phyloP scores from a whole-genome alignment of 2,329 filamentous ascomycete genomes.

The Pseudocercospora fuligena region DNA sequence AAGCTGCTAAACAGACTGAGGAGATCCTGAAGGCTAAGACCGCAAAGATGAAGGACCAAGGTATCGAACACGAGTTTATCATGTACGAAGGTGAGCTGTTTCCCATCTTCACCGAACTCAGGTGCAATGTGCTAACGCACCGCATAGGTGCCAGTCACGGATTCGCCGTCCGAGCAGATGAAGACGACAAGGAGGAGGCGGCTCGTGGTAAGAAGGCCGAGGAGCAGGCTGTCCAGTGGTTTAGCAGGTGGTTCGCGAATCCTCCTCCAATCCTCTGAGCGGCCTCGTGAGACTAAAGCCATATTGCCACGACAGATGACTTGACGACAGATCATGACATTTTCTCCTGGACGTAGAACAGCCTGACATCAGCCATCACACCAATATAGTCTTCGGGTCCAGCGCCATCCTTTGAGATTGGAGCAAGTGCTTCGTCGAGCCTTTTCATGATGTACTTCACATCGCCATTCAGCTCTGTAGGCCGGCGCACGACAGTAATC shows the following conservation, averaged over 20 bases:
- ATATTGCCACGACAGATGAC: not conserved
- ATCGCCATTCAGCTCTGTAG: slow-evolving; percentile 29
- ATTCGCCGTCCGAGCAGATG: slow-evolving; percentile 36
- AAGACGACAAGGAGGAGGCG: slow-evolving; percentile 40
- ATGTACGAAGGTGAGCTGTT: slow-evolving; percentile 40
- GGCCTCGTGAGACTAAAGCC: not conserved
- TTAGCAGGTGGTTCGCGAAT: slow-evolving; percentile 41
- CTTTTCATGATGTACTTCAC: slow-evolving; percentile 31
- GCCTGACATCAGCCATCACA: slow-evolving; percentile 28
- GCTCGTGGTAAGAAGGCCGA: slow-evolving; percentile 44
- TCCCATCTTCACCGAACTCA: too few relatives aligned
- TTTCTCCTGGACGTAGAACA: slow-evolving; percentile 33
- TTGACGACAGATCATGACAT: slow-evolving; percentile 15
- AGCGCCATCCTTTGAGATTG: slow-evolving; percentile 21
- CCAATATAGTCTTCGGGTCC: slow-evolving; percentile 27
- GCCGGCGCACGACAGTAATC: slow-evolving; percentile 37
- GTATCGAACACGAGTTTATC: slow-evolving; percentile 45
- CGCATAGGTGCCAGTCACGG: not conserved
- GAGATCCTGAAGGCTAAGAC: slow-evolving; percentile 42
- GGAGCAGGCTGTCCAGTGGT: slow-evolving; percentile 46
- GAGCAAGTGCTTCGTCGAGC: slow-evolving; percentile 17
- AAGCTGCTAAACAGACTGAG: slow-evolving; percentile 41
- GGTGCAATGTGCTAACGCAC: not conserved
- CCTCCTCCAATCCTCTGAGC: slow-evolving; percentile 6
- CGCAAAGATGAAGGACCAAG: slow-evolving; percentile 38